Conservation (phyloP, 2,329 filamentous ascomycete species). For the Fusarium coffeatum region DNA sequence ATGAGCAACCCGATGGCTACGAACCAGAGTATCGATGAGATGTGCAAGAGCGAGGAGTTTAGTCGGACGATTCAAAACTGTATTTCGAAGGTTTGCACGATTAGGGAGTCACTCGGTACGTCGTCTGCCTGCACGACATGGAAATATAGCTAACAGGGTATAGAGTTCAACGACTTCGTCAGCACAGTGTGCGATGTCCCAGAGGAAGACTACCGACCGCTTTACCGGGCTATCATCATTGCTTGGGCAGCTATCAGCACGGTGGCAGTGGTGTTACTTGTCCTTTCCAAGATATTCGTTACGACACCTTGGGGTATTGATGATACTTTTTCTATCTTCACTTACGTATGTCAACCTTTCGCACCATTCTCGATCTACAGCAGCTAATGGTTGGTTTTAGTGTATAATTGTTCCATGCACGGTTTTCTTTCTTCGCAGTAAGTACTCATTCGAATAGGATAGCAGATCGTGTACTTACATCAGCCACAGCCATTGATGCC, state of each 20-base stretch:
- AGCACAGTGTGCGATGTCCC: neutral
- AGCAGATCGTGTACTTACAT: accelerated
- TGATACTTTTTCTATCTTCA: neutral
- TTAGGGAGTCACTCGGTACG: neutral
- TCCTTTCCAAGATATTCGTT: neutral
- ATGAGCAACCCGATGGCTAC: neutral
- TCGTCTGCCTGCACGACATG: accelerated
- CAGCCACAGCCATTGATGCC: neutral
- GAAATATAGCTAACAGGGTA: accelerated
- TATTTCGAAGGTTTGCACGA: neutral
- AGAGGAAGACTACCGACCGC: neutral
- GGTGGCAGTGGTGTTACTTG: accelerated
- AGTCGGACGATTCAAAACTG: neutral
- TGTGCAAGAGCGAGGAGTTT: neutral
- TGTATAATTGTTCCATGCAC: neutral
- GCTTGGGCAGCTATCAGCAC: neutral
- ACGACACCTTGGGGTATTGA: neutral
- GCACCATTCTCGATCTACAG: neutral
- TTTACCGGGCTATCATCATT: neutral
- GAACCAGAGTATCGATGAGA: neutral
- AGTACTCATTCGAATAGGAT: accelerated
- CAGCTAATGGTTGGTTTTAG: neutral
- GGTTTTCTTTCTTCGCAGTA: neutral
- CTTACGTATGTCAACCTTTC: neutral
- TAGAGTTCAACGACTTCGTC: neutral